Evolutionary conservation across 805 yeast species (phyloP), one percentile per base, ranked within the genome.

Genomic region (Tetrapisispora iriomotensis): DNA sequence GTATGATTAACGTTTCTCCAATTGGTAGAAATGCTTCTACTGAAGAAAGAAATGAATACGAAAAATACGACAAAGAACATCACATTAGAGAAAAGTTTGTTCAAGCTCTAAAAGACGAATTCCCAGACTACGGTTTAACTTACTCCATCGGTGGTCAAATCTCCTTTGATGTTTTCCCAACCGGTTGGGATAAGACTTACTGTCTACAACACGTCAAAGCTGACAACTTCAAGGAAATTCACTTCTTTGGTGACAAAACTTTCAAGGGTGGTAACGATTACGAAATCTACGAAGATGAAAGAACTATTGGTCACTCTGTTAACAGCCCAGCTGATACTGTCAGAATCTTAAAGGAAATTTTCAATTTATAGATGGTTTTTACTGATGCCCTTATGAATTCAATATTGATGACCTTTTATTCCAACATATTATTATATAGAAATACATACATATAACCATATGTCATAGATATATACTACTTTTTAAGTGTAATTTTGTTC

Each of bases 161-260:
- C 64, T 90, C 97, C 26, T 92, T 92, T 58, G 99, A 92, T 60
- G 97, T 92, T 48, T 92, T 92, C 90, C 99, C 99, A 71, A 85
- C 96, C 48, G 98, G 99, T 60, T 92, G 99, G 99, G 99, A 92
- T 69, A 92, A 92, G 77, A 92, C 99, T 46, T 92, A 90, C 72
- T 85, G 95, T 67, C 76, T 92, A 62, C 87, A 82, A 67, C 98
- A 90, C 67, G 88, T 92, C 54, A 85, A 68, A 56, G 65, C 71
- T 44, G 96, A 90, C 67, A 78, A 82, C 49, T 92, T 88, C 71
- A 72, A 78, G 58, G 74, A 77, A 54, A 86, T 92, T 56, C 97
- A 92, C 72, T 92, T 92, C 79, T 92, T 92, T 61, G 98, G 99
- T 69, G 99, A 92, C 75, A 92, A 92, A 75, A 75, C 95, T 50